Percentiles rank a stretch among this genome's conserved stretches.
Evolutionary conservation across 1,139 yeast species (phyloP).

Genomic region (Kurtzmaniella quercitrusa): DNA sequence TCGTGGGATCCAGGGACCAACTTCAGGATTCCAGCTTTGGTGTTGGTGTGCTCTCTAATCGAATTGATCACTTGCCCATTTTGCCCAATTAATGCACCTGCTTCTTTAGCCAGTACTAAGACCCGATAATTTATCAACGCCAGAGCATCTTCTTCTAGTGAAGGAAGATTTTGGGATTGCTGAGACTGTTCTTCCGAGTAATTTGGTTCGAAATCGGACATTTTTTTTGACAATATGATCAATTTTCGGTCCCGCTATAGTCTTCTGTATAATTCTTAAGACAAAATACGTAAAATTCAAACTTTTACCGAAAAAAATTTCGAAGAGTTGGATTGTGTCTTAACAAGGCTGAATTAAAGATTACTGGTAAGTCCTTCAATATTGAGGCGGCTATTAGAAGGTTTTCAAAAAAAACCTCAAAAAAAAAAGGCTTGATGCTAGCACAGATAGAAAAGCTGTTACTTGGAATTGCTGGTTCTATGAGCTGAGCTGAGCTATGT

Average conservation of each 20-base stretch:
- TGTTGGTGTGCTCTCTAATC: slow-evolving; percentile 71
- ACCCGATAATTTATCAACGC: slow-evolving; percentile 59
- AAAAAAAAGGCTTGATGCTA: no score
- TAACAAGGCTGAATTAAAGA: no score
- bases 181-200: background rate
- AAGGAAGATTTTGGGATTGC: slow-evolving; percentile 21
- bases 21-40: slow-evolving; percentile 87
- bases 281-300: no score
- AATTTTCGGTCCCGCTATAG: background rate
- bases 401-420: no score
- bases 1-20: slow-evolving; percentile 81
- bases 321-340: no score
- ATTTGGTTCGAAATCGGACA: slow-evolving; percentile 1
- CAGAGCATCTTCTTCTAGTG: slow-evolving; percentile 26
- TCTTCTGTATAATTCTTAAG: no score
- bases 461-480: no score
- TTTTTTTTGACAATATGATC: background rate
- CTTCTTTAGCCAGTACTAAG: slow-evolving; percentile 79
- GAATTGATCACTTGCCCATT: slow-evolving; percentile 79
- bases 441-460: no score
- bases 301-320: no score
- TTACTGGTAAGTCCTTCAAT: no score
- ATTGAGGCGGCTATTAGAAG: no score
- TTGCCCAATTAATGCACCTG: slow-evolving; percentile 88
- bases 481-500: no score